A percentile compares a stretch with the other conserved stretches of the same genome.
These are phyloP conservation scores for Talaromyces sp. DNA, from an alignment of 2,329 filamentous ascomycete genomes.

Conservation along the genomic window DNA sequence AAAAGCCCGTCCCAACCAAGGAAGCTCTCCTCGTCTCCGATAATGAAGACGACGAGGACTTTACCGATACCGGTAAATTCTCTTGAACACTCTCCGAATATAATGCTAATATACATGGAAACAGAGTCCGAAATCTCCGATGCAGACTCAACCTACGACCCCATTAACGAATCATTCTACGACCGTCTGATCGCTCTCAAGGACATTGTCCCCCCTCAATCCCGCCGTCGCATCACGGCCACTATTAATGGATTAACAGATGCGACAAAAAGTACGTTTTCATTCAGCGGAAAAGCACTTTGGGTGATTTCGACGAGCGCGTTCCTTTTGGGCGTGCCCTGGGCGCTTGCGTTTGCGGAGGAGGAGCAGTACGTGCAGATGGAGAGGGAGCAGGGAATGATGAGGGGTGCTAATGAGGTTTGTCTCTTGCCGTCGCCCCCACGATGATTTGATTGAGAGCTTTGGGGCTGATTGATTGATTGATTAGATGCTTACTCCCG, in stretches of 20 bases:
- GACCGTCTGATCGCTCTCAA: conserved; percentile 69
- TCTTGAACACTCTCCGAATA: too few relatives aligned
- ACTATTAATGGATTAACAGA: conserved; percentile 48
- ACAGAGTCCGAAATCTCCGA: conserved; percentile 74
- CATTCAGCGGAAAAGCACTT: conserved; percentile 76
- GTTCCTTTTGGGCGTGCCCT: conserved; percentile 86
- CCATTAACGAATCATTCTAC: conserved; percentile 58
- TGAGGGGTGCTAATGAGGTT: conserved; percentile 81
- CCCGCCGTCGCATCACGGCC: conserved; percentile 64
- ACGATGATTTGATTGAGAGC: not conserved
- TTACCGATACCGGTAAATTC: conserved; percentile 79
- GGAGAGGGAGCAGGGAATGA: conserved; percentile 96
- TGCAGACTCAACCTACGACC: conserved; percentile 64
- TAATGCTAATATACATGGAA: too few relatives aligned
- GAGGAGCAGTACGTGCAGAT: conserved; percentile 96
- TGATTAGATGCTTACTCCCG: conserved; percentile 43
- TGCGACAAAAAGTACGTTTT: conserved; percentile 45
- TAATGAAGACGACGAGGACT: conserved; percentile 70
- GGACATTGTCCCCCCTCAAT: conserved; percentile 71
- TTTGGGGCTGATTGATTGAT: not conserved
- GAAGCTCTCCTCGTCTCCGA: conserved; percentile 50
- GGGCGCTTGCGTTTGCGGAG: conserved; percentile 87
- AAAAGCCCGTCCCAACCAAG: conserved; percentile 60
- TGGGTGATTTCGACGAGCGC: conserved; percentile 90
- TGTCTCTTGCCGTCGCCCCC: conserved; percentile 25